phyloP scores from a whole-genome alignment of 768 basidiomycete species.

The Naganishia onofrii region DNA sequence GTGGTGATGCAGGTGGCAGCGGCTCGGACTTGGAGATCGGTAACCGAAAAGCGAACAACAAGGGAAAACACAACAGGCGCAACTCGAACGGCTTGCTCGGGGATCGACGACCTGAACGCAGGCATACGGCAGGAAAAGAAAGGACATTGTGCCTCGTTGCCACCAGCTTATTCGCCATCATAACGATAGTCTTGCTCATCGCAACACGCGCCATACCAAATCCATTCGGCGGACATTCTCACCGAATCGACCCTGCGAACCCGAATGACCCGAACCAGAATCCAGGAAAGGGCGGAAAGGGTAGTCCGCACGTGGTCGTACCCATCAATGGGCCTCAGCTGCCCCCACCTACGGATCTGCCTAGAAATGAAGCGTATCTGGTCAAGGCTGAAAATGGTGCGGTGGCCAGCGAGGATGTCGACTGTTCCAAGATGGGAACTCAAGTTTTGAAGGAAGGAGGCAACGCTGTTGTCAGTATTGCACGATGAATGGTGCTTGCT shows the following conservation, averaged over 20 bases:
- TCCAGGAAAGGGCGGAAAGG: conserved; percentile 19
- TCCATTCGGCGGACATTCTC: neutral
- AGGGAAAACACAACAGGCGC: conserved; percentile 14
- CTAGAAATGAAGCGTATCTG: conserved; percentile 62
- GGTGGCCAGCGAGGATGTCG: conserved; percentile 81
- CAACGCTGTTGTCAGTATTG: conserved; percentile 63
- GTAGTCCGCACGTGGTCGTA: conserved; percentile 28
- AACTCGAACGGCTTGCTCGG: conserved; percentile 24
- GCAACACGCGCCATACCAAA: conserved; percentile 12
- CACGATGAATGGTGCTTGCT: too few species aligned
- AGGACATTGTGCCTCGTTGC: conserved; percentile 13
- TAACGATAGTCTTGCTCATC: conserved; percentile 24
- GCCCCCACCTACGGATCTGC: conserved; percentile 43
- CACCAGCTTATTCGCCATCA: conserved; percentile 7
- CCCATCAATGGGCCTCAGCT: conserved; percentile 23
- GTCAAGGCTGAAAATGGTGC: conserved; percentile 71
- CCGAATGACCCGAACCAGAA: conserved; percentile 17
- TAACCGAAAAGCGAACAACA: conserved; percentile 4
- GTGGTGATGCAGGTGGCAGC: conserved; percentile 10
- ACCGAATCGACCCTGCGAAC: neutral
- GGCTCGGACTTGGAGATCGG: conserved; percentile 22
- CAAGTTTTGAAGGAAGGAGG: conserved; percentile 71
- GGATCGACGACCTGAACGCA: neutral
- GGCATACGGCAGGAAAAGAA: conserved; percentile 1
- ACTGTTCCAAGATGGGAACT: conserved; percentile 83